Evolutionary conservation across 495 filamentous ascomycete genomes (phyloP), one percentile per base, ranked within the genome.

Genomic region (Aspergillus olivimuriae): DNA sequence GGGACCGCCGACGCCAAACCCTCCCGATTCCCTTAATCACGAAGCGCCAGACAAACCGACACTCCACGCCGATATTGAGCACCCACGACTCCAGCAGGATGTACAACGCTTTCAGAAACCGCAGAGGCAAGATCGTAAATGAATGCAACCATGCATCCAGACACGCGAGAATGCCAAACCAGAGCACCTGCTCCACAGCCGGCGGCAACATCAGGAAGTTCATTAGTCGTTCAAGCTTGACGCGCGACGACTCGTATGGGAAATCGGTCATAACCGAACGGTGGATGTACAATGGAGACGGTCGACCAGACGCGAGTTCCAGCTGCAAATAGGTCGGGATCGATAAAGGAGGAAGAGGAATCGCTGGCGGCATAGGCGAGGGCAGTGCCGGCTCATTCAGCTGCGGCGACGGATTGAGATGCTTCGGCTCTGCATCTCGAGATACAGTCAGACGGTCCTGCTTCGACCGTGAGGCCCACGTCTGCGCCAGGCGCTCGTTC

Each of bases 111-210:
- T 89, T 87, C 40, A 90, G 58, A 58, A 99, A 97, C 0, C 92
- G 79, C 41, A 99, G 73, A 9, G 92, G 92, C 5, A 97, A 68
- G 22, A 99, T 89, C 0, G 94, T 99, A 47, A 97, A 94, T 0
- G 89, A 89, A 63, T 94, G 89, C 4, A 97, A 74, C 92, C 91
- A 99, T n/a, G 89, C 83, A 68, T 99, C 92, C 22, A 97, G 69
- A 61, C 92, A 97, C 21, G 91, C 87, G 17, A 96, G 56, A 8
- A 84, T 78, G 5, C 92, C 92, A 67, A 99, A 97, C 52, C 77
- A 80, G 15, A 99, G 73, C 1, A 88, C 77, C 42, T 83, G 78
- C 64, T 99, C 92, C n/a, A 99, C 68, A 39, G 81, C 82, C 6
- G 76, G 79, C 6, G 91, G 88, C 4, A 97, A 69, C 15, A 87